Evolutionary conservation across 1,284 basidiomycete genomes (phyloP), one percentile per base, ranked within the genome.

Genomic region (Trichosporon coremiiforme): DNA sequence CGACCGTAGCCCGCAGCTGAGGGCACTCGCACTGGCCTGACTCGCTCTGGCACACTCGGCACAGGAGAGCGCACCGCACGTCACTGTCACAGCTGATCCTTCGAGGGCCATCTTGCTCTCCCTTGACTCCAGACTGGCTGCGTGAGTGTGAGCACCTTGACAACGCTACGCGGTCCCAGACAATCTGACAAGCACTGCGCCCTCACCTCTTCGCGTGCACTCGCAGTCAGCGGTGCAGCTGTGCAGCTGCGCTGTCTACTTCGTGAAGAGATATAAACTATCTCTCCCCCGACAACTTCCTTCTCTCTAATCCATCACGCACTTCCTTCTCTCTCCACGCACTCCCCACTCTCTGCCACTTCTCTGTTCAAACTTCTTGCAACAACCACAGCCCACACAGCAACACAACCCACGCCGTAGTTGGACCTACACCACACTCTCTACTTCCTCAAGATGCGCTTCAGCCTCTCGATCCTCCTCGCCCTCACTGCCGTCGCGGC

Each of bases 301-400:
- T 45, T 45, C 41, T n/a, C 41, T 45, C 17, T 8, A 45, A 8
- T 45, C 41, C 41, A 45, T 45, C 41, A 45, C 41, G 41, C 41
- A 12, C 36, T 38, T n/a, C 12, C 41, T n/a, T 7, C 17, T 45
- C 17, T 45, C 41, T n/a, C 41, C 17, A 45, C 41, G 41, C 41
- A 35, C n/a, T n/a, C 41, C 15, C 38, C 12, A 38, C 17, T 45
- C 41, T 45, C 41, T n/a, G 50, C 20, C 36, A 12, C 22, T 55
- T 55, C 50, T 55, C 50, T 45, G 41, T 53, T 12, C 50, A 53
- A 53, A 53, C 50, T 45, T n/a, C 41, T 17, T 53, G 9, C 50
- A 35, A 35, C 33, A 35, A 6, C 33, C 33, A 53, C 50, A 25
- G 15, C 17, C 50, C 22, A 12, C 15, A 25, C 50, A 10, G 5